A percentile compares a stretch with the other conserved stretches of the same genome.
Conservation (phyloP, 2,329 filamentous ascomycete genomes). For the Aspergillus glaucus region DNA sequence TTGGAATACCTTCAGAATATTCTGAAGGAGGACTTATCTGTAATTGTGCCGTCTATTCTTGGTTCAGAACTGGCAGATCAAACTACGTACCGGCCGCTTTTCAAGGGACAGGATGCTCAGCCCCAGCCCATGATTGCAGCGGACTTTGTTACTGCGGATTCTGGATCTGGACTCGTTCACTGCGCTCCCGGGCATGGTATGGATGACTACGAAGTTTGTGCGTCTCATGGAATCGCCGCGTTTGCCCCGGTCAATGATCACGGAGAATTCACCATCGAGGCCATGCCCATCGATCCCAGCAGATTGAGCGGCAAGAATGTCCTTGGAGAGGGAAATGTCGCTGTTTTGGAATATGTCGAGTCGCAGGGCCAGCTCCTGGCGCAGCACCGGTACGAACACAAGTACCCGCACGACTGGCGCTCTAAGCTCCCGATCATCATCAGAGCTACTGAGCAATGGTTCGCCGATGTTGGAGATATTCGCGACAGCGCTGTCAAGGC, state of each 20-base stretch:
- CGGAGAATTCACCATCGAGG: constrained; percentile 73
- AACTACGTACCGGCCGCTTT: constrained; percentile 63
- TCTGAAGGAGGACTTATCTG: constrained; percentile 44
- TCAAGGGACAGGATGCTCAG: constrained; percentile 54
- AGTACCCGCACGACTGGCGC: constrained; percentile 97
- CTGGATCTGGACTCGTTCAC: constrained; percentile 94
- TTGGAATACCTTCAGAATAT: constrained; percentile 52
- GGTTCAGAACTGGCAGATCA: constrained; percentile 60
- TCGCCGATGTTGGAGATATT: constrained; percentile 81
- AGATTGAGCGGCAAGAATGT: constrained; percentile 67
- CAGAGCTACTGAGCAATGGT: constrained; percentile 94
- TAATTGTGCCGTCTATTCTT: constrained; percentile 52
- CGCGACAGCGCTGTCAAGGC: constrained; percentile 66
- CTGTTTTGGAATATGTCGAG: constrained; percentile 63
- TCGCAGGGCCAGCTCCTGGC: constrained; percentile 57
- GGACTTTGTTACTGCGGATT: constrained; percentile 80
- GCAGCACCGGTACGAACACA: constrained; percentile 70
- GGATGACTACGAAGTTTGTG: constrained; percentile 86
- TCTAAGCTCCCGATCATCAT: constrained; percentile 90
- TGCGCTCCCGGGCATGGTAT: constrained; percentile 91
- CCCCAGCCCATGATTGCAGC: constrained; percentile 70
- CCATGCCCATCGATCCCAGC: constrained; percentile 63
- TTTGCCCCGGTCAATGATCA: constrained; percentile 78
- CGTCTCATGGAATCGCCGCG: constrained; percentile 61
- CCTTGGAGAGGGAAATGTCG: constrained; percentile 60